Evolutionary conservation across 2,329 filamentous ascomycete genomes (phyloP).

Genomic region (Ramularia collo-cygni): DNA sequence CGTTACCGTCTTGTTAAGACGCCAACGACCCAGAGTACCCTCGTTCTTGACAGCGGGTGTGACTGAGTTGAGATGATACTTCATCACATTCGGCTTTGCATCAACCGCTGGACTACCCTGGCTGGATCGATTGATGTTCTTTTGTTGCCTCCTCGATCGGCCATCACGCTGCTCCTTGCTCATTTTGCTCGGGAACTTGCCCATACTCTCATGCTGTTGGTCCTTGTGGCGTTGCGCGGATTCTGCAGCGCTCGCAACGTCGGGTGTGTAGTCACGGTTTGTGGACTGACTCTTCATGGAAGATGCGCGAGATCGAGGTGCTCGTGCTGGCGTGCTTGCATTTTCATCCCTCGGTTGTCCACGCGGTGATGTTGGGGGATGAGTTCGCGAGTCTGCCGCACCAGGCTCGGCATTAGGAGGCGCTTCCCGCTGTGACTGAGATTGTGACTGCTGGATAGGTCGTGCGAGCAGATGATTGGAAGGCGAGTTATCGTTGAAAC

Average conservation of each 20-base stretch:
- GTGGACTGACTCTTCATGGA: constrained; percentile 15
- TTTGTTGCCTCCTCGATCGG: constrained; percentile 11
- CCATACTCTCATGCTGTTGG: constrained; percentile 2
- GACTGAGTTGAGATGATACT: constrained; percentile 8
- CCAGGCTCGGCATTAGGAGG: background rate
- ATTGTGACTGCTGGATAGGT: background rate
- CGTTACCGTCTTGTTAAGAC: constrained; percentile 9
- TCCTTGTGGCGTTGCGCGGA: constrained; percentile 1
- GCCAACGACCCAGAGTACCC: constrained; percentile 9
- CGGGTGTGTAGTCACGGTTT: constrained; percentile 13
- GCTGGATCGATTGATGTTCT: constrained; percentile 6
- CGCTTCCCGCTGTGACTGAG: background rate
- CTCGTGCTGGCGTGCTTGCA: constrained; percentile 1
- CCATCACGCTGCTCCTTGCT: constrained; percentile 14
- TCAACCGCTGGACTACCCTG: constrained; percentile 2
- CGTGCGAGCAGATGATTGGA: background rate
- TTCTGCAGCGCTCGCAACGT: constrained; percentile 9
- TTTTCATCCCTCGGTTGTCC: too few relatives aligned
- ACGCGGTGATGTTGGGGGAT: background rate
- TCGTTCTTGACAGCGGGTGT: constrained; percentile 6
- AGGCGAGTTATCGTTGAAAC: background rate
- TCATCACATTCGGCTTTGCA: constrained; percentile 5
- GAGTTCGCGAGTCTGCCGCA: background rate
- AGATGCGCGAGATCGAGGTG: constrained; percentile 15
- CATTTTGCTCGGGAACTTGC: constrained; percentile 6